These are phyloP conservation scores for Dactylellina cionopaga DNA, from an alignment of 2,329 filamentous ascomycete genomes.

Conservation along the genomic window DNA sequence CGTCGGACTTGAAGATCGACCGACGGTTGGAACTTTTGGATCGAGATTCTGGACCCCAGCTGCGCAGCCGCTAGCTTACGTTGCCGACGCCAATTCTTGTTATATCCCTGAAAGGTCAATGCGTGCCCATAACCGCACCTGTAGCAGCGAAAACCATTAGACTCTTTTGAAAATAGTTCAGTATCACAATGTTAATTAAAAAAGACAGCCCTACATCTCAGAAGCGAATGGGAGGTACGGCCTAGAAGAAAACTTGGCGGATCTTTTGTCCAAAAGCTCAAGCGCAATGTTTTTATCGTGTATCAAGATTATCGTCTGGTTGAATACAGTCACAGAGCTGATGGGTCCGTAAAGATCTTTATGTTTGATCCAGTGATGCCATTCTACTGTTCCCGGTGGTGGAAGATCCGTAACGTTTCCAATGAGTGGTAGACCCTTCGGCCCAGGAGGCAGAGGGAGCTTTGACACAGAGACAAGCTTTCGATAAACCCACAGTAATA, in stretches of 20 bases:
- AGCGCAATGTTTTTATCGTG: conserved; percentile 62
- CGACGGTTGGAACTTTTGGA: conserved; percentile 58
- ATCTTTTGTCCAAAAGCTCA: conserved; percentile 62
- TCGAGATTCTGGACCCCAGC: conserved; percentile 54
- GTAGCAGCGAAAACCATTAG: background rate
- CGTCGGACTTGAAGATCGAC: conserved; percentile 59
- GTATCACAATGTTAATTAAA: no score
- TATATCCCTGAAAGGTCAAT: conserved; percentile 1
- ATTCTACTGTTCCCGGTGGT: conserved; percentile 58
- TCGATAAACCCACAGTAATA: no score
- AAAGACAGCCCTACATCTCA: background rate
- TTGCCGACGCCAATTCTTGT: conserved; percentile 26
- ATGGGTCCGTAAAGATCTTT: conserved; percentile 61
- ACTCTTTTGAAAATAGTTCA: background rate
- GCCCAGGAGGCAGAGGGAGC: background rate
- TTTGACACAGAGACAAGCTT: no score
- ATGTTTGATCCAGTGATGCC: conserved; percentile 62
- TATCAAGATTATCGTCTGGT: conserved; percentile 60
- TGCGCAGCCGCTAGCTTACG: conserved; percentile 59
- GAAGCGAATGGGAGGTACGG: background rate
- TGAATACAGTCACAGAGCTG: conserved; percentile 63
- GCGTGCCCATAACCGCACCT: conserved; percentile 35
- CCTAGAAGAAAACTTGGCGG: conserved; percentile 52
- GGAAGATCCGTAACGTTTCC: conserved; percentile 60
- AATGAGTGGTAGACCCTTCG: conserved; percentile 54